Conservation (phyloP, 805 yeast genomes). For the Teunomyces aglyptinius region DNA sequence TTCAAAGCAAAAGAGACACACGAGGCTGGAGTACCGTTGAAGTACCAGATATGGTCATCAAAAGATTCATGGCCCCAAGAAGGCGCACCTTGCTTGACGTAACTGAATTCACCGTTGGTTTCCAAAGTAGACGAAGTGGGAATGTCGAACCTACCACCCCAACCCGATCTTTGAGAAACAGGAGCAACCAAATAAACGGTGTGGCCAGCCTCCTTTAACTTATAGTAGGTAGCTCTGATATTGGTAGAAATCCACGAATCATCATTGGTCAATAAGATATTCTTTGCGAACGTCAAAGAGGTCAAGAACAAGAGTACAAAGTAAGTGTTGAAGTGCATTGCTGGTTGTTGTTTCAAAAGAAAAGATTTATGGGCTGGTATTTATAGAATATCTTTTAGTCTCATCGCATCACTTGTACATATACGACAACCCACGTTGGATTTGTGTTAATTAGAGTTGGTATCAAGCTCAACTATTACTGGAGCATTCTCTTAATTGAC, state of each 20-base stretch:
- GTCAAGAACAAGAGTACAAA: conserved; percentile 9
- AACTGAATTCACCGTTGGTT: conserved; percentile 47
- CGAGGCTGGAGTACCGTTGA: conserved; percentile 56
- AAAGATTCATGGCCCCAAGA: conserved; percentile 52
- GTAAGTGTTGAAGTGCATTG: conserved; percentile 11
- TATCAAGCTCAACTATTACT: too few relatives aligned
- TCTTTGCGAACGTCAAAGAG: conserved; percentile 15
- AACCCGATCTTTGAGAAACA: conserved; percentile 50
- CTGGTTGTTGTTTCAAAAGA: not conserved
- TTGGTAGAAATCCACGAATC: conserved; percentile 20
- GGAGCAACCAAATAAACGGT: conserved; percentile 52
- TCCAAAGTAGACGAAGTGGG: conserved; percentile 40
- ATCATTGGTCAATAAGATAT: conserved; percentile 21
- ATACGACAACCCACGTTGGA: not conserved
- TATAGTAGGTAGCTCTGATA: conserved; percentile 23
- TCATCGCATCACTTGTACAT: too few relatives aligned
- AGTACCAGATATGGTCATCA: conserved; percentile 43
- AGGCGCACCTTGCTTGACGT: conserved; percentile 48
- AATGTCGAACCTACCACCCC: conserved; percentile 52
- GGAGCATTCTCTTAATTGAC: not conserved
- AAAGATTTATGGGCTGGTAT: not conserved
- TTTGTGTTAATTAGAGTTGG: too few relatives aligned
- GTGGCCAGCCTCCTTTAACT: conserved; percentile 44
- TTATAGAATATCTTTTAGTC: not conserved
- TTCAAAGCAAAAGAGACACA: conserved; percentile 49